Evolutionary conservation across 2,329 filamentous ascomycete genomes (phyloP), one percentile per base, ranked within the genome.

Genomic region (Ophiocordyceps camponoti-floridani): DNA sequence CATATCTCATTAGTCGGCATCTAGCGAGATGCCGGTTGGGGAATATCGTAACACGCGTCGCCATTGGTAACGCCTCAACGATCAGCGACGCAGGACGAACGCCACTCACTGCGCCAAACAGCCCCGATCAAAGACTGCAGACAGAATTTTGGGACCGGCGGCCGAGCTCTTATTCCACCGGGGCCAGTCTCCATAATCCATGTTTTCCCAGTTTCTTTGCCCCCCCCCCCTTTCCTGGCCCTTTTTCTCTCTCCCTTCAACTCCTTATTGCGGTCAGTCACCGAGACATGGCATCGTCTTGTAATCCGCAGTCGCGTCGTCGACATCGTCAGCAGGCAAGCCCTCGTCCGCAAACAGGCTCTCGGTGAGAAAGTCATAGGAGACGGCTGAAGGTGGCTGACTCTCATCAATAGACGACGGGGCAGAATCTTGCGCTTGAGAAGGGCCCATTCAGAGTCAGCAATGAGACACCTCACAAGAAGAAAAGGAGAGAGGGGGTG

Each of bases 311-410:
- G 12, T 4, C 8, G 31, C 14, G 16, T 38, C n/a, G 7, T 16
- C 16, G n/a, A 38, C 16, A 10, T 38, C 35, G 35, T 38, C 35
- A 5, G 10, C 4, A n/a, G 31, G 6, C 23, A 44, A 44, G 16
- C 37, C 11, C 6, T 30, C 44, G 26, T 41, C 44, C 19, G 52
- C 52, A 23, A 63, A 58, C 46, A 62, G 53, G 35, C 51, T 53
- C 40, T 64, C 60, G 1, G 62, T 55, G 56, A 63, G 60, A 42
- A 63, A 58, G 46, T 65, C 60, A 44, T 58, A 62, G 50, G 58
- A 60, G 46, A 61, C 16, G 35, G 35, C n/a, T n/a, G 35, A 38
- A 3, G 35, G 6, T 3, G 16, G 35, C 35, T 38, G 35, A 7
- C n/a, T 19, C 5, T 38, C 35, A 9, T 38, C 35, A 16, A 16